phyloP scores from a whole-genome alignment of 2,329 filamentous ascomycete species.

The Pseudonectria buxi region DNA sequence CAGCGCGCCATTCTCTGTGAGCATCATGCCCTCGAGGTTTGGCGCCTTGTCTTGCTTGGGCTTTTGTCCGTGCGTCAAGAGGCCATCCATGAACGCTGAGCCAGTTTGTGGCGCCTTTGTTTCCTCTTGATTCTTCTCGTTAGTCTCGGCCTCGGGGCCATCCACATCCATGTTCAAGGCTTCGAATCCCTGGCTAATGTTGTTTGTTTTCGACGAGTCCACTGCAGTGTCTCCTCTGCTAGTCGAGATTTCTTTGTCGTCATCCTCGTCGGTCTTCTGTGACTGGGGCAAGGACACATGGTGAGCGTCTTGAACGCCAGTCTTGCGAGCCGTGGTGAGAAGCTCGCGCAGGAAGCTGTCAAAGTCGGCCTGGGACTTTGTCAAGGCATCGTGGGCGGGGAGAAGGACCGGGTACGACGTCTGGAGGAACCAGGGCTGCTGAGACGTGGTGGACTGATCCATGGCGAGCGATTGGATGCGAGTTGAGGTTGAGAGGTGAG shows the following conservation, averaged over 20 bases:
- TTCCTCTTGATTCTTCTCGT: conserved; percentile 1
- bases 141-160: no score
- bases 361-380: conserved; percentile 26
- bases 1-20: conserved; percentile 46
- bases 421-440: conserved; percentile 32
- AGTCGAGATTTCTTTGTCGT: no score
- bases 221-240: no score
- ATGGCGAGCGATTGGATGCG: conserved; percentile 8
- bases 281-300: conserved; percentile 10
- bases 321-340: conserved; percentile 8
- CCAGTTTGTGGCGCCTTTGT: background rate
- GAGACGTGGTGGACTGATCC: conserved; percentile 13
- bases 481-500: background rate
- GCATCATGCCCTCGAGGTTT: conserved; percentile 36
- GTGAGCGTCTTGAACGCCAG: background rate
- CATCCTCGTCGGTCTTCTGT: conserved; percentile 5
- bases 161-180: conserved; percentile 8
- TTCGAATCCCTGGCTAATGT: conserved; percentile 5
- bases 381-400: conserved; percentile 30
- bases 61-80: conserved; percentile 17
- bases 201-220: background rate
- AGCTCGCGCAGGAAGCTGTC: conserved; percentile 25
- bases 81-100: conserved; percentile 30
- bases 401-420: conserved; percentile 32
- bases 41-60: conserved; percentile 1